Evolutionary conservation across 106 monocot genomes (phyloP), one percentile per base, ranked within the genome.

Genomic region (Iris macrosiphon): DNA sequence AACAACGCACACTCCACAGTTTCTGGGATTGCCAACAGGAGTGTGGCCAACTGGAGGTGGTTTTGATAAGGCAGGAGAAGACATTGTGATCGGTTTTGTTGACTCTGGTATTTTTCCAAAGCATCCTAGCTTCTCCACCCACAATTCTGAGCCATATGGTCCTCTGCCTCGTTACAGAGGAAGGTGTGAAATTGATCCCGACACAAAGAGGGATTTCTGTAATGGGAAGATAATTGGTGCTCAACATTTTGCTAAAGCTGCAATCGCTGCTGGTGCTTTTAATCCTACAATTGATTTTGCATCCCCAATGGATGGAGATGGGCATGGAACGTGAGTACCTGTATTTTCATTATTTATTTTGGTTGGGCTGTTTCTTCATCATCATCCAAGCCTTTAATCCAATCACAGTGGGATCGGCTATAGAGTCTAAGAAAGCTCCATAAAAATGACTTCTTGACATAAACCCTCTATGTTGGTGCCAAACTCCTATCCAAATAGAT

Each of bases 171-270:
- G 62, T 32, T 96, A 67, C 49, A 85, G 69, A 71, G 95, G 95
- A 10, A 96, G 83, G 47, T 96, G 95, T 60, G 95, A 96, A 61
- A 71, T 77, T 57, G 85, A 89, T 83, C 74, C 74, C 18, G 71
- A 72, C 31, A 83, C 77, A 16, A 68, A 58, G 40, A 79, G 53
- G 63, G 69, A 52, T 42, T 85, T 86, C 41, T 96, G 95, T 45
- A 96, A 96, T 57, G 95, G 95, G 22, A 96, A 96, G 72, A 85
- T 96, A 63, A 61, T 96, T 69, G 95, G 95, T 19, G 95, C 95
- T 7, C 95, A 96, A 67, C 85, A 96, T 80, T 96, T 96, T 72
- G 95, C 95, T 45, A 79, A 74, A 72, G 95, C 89, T 57, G 95
- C 89, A 42, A 89, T 85, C 60, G 95, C 95, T 13, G 95, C 89